Base-by-base conservation (phyloP, 2,329 filamentous ascomycete genomes). In the Aspergillus fructus region DNA sequence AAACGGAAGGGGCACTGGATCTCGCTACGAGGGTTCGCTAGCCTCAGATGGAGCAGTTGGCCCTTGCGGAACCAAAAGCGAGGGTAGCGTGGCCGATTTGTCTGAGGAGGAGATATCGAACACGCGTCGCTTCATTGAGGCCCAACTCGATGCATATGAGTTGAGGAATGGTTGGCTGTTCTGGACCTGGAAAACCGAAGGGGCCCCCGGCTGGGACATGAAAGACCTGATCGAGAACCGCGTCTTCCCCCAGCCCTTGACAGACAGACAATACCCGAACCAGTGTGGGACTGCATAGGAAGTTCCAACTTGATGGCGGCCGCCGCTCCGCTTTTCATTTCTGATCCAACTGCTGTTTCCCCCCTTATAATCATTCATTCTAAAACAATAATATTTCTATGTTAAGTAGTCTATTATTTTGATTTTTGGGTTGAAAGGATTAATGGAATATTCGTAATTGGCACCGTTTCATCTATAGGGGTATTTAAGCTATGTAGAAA, bases 1-100 rank as follows among this genome's bases (percentile, higher is more conserved):
- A 48, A 84, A 84, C 60, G 85, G 87, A 41, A 82, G 81, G 56
- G 81, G 81, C 2, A 72, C 83, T 43, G 86, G 85, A 12, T 79
- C 85, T 8, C 79, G 87, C 37, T 86, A 84, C 58, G 76, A 79
- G 45, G 85, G 85, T 13, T 80, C 79, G 3, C 83, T 78, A 62
- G 68, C 75, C 0, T 78, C 74, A 33, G 81, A 75, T 49, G 64
- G 68, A 0, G 78, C 74, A 52, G 75, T 85, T 23, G 85, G 84
- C n/a, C 77, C 75, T 57, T 89, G 86, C 69, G 73, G 66, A 3
- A 78, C 74, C 59, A 82, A 80, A 62, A 75, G 77, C 64, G 72
- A 79, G 24, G 76, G 76, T 17, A 74, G 78, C 17, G 84, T 85
- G 74, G 68, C 72, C 2, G 70, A 59, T 2, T 73, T 81, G 58